Conservation (phyloP, 2,329 filamentous ascomycete genomes). For the Scolecobasidium constrictum region DNA sequence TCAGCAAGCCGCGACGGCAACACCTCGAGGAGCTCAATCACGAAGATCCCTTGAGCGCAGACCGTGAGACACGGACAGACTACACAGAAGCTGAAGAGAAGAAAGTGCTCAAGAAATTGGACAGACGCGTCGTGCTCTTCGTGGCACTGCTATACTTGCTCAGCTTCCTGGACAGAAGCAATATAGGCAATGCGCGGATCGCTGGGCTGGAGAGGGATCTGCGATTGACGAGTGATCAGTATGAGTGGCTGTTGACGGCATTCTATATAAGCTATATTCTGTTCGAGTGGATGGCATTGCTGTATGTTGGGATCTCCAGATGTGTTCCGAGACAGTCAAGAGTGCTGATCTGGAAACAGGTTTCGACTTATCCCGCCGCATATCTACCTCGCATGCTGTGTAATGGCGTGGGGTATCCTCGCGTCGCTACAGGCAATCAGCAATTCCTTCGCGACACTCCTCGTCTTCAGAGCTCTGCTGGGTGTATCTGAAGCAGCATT, state of each 20-base stretch:
- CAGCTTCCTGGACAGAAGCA: conserved; percentile 77
- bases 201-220: conserved; percentile 47
- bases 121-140: conserved; percentile 67
- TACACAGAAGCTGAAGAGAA: too few species aligned
- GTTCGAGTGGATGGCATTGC: conserved; percentile 56
- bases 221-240: conserved; percentile 42
- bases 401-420: conserved; percentile 67
- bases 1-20: too few species aligned
- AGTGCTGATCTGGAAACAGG: conserved; percentile 16
- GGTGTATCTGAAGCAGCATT: conserved; percentile 52
- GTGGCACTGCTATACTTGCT: conserved; percentile 75
- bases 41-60: not conserved
- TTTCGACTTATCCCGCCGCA: conserved; percentile 49
- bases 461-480: conserved; percentile 49
- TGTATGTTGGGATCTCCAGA: conserved; percentile 26
- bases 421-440: conserved; percentile 57
- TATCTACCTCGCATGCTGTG: conserved; percentile 51
- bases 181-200: conserved; percentile 53
- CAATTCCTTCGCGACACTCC: conserved; percentile 39
- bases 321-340: not conserved
- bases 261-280: conserved; percentile 55
- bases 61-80: too few species aligned
- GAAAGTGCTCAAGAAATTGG: conserved; percentile 62
- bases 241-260: conserved; percentile 50
- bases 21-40: too few species aligned